Evolutionary conservation across 169 alveolate genomes (phyloP), one percentile per base, ranked within the genome.

Genomic region (Cryptosporidium parvum): DNA sequence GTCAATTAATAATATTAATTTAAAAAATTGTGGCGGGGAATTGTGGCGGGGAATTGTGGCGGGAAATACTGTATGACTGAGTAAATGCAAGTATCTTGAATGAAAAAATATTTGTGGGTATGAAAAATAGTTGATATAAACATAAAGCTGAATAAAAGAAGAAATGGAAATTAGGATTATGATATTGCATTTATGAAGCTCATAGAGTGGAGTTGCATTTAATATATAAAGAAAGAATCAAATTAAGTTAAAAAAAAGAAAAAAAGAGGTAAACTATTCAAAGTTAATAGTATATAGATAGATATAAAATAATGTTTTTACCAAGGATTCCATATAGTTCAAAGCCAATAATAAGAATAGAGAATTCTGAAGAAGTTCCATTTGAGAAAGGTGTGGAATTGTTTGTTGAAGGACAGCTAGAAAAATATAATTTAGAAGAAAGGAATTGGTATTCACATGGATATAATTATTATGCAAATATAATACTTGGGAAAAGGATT

Each of bases 401-500:
- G 12, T 80, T 80, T 31, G 75, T 80, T 14, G 75, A 80, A n/a
- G 62, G 33, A 4, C 75, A 58, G 29, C 29, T 80, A 35, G 89
- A 80, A 21, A 61, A 39, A 3, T 80, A 80, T 23, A 52, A 3
- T 12, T 75, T 37, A 7, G 72, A 73, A 31, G 56, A 73, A 33
- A 59, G 33, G 9, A 37, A 0, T 8, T 70, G 84, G 67, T 39
- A 59, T 42, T 45, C 12, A 44, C 23, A 23, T 62, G 89, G 89
- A 12, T 59, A 29, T n/a, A 69, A 80, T 26, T 62, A 80, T 37
- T 80, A 80, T 44, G 89, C 69, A n/a, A 80, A 48, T 51, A 62
- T 80, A 62, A 45, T 80, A 39, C 37, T 59, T 12, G 75, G 89
- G 29, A 80, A 42, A 23, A 80, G 89, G 51, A 80, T 80, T 29